Conservation (phyloP, 2,329 filamentous ascomycete species). For the Colletotrichum shisoi region DNA sequence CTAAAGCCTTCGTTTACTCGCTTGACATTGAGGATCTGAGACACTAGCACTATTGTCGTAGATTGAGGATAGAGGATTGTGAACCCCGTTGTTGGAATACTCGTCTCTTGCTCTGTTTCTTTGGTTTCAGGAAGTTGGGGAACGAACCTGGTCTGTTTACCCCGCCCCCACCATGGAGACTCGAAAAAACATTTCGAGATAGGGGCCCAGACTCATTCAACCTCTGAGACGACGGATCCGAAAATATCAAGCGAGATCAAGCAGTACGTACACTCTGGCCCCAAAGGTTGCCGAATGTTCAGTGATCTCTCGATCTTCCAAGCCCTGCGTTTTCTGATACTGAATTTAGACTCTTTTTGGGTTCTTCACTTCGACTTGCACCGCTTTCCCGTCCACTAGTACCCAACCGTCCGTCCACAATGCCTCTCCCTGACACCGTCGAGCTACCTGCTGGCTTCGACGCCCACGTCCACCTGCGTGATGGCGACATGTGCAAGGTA, state of each 20-base stretch:
- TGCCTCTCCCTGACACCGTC: conserved; percentile 42
- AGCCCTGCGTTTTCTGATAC: background rate
- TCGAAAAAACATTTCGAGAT: conserved; percentile 37
- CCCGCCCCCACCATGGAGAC: conserved; percentile 37
- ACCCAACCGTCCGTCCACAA: conserved; percentile 10
- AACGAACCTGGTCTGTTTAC: conserved; percentile 35
- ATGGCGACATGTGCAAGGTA: conserved; percentile 67
- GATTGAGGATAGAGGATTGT: background rate
- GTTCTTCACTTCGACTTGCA: background rate
- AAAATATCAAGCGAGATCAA: background rate
- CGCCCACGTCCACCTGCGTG: conserved; percentile 75
- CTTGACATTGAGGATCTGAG: background rate
- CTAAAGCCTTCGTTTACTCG: background rate
- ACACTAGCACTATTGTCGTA: background rate
- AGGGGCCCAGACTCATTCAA: conserved; percentile 2
- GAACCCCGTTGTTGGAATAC: background rate
- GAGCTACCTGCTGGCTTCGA: conserved; percentile 71
- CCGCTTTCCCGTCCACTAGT: background rate
- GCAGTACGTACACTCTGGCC: background rate
- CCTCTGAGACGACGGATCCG: conserved; percentile 6
- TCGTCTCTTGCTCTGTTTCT: background rate
- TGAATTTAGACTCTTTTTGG: background rate
- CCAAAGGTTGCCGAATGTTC: too few relatives aligned
- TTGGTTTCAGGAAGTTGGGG: conserved; percentile 12
- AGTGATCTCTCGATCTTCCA: background rate